Evolutionary conservation across 176 grass and related monocot genomes (phyloP), one percentile per base, ranked within the genome.

Genomic region (Alloteropsis semialata): DNA sequence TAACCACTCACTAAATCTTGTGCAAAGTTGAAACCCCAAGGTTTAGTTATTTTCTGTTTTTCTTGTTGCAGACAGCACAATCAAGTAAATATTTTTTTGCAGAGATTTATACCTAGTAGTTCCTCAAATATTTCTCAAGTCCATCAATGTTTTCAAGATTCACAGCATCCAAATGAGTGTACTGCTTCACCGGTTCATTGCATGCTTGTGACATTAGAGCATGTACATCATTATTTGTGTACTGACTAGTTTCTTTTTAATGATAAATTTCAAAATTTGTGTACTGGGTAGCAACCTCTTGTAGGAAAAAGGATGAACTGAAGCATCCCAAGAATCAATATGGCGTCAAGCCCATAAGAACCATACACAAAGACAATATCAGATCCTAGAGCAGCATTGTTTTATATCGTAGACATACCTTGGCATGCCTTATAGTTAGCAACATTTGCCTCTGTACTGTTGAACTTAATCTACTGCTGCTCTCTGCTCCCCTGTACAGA

Each of bases 11-110:
- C 22, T 42, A 72, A 33, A 81, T 29, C 6, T 30, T 3, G 16
- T 81, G 33, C 10, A 81, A 69, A 71, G 6, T 33, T 81, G 50
- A 71, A 82, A 60, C 19, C 3, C 48, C 42, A 78, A 58, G 37
- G 0, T 81, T n/a, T 5, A 42, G 5, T 30, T 72, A 24, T 37
- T 21, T 1, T 39, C 5, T 64, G 30, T 10, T 37, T 37, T 62
- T 10, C 6, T 63, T 64, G 36, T 29, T 48, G 0, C 10, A 49
- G 14, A 24, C 0, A 56, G 3, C 15, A 55, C 46, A 74, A 74
- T 64, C 15, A 39, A 29, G 22, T 74, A 8, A 51, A 57, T 12
- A n/a, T 54, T 17, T 24, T 39, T 68, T 0, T 80, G 14, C 30
- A 64, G 7, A 83, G 45, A 41, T 59, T 63, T 49, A 37, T 12